Evolutionary conservation across 208 protist species (phyloP).

Genomic region (Trypanosoma melophagium): DNA sequence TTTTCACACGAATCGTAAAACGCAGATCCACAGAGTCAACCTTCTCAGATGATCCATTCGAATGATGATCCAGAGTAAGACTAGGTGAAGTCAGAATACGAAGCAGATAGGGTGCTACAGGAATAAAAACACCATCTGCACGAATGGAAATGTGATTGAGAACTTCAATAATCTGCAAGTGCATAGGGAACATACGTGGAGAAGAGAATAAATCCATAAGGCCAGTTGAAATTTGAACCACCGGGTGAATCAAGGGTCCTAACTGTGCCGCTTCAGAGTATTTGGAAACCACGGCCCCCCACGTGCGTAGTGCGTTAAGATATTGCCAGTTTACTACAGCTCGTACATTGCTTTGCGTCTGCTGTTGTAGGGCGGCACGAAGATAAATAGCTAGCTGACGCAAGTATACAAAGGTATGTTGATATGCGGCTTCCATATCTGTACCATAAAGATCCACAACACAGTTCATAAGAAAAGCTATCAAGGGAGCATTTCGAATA

Average conservation of each 20-base stretch:
- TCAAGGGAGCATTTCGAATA: constrained; percentile 64
- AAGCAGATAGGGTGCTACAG: constrained; percentile 91
- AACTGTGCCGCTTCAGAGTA: constrained; percentile 85
- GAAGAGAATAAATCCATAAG: constrained; percentile 92
- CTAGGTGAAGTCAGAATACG: constrained; percentile 90
- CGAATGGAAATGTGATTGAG: constrained; percentile 90
- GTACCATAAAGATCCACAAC: constrained; percentile 95
- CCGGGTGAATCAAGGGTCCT: constrained; percentile 89
- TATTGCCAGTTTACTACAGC: constrained; percentile 98
- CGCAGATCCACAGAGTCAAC: constrained; percentile 65
- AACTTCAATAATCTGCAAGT: constrained; percentile 92
- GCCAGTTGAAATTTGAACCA: constrained; percentile 90
- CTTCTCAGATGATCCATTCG: constrained; percentile 27
- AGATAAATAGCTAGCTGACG: constrained; percentile 97
- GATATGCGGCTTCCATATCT: constrained; percentile 92
- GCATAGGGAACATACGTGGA: constrained; percentile 94
- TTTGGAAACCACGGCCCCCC: constrained; percentile 90
- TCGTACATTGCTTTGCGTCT: constrained; percentile 86
- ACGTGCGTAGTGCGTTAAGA: constrained; percentile 92
- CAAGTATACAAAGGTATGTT: constrained; percentile 97
- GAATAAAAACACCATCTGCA: constrained; percentile 90
- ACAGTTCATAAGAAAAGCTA: constrained; percentile 94
- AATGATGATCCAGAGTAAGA: constrained; percentile 55
- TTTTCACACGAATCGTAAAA: constrained; percentile 91
- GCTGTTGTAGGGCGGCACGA: constrained; percentile 90